These are phyloP conservation scores for Pyrus pyrifolia DNA, from an alignment of 306 rosid genomes.

Conservation along the genomic window DNA sequence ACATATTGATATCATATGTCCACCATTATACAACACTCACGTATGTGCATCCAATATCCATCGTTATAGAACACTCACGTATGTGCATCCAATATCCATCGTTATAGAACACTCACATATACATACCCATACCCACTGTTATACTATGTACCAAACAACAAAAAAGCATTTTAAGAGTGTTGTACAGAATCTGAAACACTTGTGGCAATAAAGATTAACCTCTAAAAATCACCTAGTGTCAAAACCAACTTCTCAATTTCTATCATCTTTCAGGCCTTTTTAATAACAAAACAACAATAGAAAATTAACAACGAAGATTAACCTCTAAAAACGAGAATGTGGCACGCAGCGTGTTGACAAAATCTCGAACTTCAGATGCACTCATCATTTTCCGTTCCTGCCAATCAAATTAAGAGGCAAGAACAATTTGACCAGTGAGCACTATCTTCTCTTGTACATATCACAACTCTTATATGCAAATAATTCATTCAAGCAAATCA, in stretches of 20 bases:
- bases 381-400: conserved; percentile 77
- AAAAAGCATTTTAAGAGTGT: background rate
- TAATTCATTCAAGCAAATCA: background rate
- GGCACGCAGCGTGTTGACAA: conserved; percentile 63
- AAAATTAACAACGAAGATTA: conserved; percentile 14
- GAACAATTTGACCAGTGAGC: background rate
- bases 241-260: background rate
- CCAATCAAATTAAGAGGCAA: conserved; percentile 25
- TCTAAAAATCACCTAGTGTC: background rate
- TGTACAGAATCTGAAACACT: background rate
- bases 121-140: background rate
- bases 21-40: background rate
- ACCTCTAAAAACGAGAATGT: conserved; percentile 75
- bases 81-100: too few relatives aligned
- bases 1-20: background rate
- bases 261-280: conserved; percentile 5
- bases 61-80: too few relatives aligned
- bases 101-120: too few relatives aligned
- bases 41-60: background rate
- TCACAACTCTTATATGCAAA: background rate
- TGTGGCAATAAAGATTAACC: background rate
- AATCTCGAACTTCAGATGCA: conserved; percentile 45
- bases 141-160: background rate
- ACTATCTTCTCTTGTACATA: background rate
- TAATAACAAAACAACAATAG: conserved; percentile 7